Evolutionary conservation across 345 rosid genomes (phyloP).

Genomic region (Eucalyptus curtisii): DNA sequence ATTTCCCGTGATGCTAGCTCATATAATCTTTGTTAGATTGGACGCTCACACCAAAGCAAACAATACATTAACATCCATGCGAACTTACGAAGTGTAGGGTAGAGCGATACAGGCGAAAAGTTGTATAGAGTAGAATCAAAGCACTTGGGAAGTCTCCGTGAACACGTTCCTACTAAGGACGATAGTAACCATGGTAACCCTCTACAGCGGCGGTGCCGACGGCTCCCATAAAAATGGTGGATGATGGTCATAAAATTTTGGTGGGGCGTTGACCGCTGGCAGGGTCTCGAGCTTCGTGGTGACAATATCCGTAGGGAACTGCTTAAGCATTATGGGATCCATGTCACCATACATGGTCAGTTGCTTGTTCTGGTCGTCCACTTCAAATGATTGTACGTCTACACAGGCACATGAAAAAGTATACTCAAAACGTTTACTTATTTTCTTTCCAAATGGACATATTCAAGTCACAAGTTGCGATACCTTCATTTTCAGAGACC

Average conservation of each 20-base stretch:
- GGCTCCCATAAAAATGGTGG: no score
- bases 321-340: neutral
- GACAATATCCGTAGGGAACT: neutral
- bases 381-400: neutral
- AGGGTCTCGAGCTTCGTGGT: neutral
- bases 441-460: neutral
- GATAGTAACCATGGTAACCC: neutral
- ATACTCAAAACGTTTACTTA: neutral
- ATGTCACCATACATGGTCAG: neutral
- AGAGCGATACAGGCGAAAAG: neutral
- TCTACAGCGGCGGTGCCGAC: no score
- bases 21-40: neutral
- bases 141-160: neutral
- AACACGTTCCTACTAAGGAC: neutral
- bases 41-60: neutral
- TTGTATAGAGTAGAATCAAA: neutral
- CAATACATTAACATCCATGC: neutral
- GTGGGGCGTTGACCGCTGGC: no score
- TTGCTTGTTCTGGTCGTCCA: neutral
- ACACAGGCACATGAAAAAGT: neutral
- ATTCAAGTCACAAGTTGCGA: neutral
- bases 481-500: neutral
- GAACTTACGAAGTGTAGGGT: neutral
- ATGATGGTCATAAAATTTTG: no score
- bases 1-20: neutral